Base-by-base conservation (phyloP, 176 grass and related monocot species). In the Areca catechu region DNA sequence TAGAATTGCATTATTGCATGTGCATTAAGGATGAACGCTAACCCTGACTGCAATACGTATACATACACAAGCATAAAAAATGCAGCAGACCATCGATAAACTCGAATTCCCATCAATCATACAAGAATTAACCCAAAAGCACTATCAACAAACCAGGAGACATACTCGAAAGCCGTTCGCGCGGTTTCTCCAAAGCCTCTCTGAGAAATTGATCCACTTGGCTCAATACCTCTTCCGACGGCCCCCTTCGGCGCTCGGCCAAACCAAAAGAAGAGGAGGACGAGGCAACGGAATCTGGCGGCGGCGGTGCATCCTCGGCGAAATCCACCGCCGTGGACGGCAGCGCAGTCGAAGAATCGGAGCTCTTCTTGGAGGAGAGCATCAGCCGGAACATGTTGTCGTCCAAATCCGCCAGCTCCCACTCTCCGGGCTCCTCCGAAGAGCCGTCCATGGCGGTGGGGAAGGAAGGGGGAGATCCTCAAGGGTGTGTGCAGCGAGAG, bases 101-200 rank as follows among this genome's bases (percentile, higher is more conserved):
- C 9, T 43, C 34, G 27, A 43, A 43, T 43, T 43, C 9, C 34
- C 34, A 43, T 10, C 34, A 43, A 43, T 1, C 34, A 43, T 12
- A 43, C 34, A 43, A 43, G 34, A 43, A 43, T 12, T 14, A 43
- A 55, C 7, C 19, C 21, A 6, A 19, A 55, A 22, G 7, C 22
- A 4, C 53, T 3, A 21, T 21, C 7, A 12, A 55, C 51, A 20
- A n/a, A 48, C 20, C 30, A 9, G 5, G 16, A 54, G 52, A 53
- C 60, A 24, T 68, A 98, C 93, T 85, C 25, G 88, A 77, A 9
- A 98, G 74, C 7, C 94, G 65, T 67, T 98, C 94, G 22, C 94
- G 73, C 19, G 93, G 94, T 72, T 98, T 98, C 84, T 98, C 94
- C 62, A 98, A 70, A 1, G 94, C 94, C 76, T 98, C 94, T 4